phyloP scores from a whole-genome alignment of 2,329 filamentous ascomycete genomes.

The Amylocarpus encephaloides region DNA sequence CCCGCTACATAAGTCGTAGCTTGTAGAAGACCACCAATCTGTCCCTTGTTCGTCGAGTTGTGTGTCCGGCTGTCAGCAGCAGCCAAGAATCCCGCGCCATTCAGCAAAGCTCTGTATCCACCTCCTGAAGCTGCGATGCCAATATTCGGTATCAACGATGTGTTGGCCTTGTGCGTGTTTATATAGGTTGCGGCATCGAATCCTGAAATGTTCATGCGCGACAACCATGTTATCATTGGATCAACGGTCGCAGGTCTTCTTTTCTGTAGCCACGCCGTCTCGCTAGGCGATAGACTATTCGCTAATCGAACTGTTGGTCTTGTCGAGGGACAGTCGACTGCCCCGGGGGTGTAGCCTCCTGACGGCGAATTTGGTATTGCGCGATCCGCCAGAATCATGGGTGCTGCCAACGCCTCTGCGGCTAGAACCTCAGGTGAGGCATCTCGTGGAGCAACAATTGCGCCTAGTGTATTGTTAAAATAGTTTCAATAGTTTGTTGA shows the following conservation, averaged over 20 bases:
- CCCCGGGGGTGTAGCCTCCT: constrained; percentile 64
- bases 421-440: constrained; percentile 19
- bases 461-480: not conserved
- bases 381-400: constrained; percentile 19
- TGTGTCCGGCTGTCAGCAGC: constrained; percentile 71
- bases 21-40: constrained; percentile 76
- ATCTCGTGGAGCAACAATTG: constrained; percentile 21
- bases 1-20: constrained; percentile 74
- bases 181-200: constrained; percentile 76
- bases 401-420: constrained; percentile 21
- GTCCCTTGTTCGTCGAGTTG: constrained; percentile 54
- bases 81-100: constrained; percentile 70
- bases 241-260: constrained; percentile 67
- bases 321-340: constrained; percentile 62
- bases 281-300: constrained; percentile 55
- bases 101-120: constrained; percentile 81
- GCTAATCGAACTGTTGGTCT: constrained; percentile 64
- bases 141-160: constrained; percentile 57
- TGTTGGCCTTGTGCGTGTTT: constrained; percentile 48
- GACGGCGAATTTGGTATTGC: constrained; percentile 35
- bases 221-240: constrained; percentile 69
- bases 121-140: constrained; percentile 76
- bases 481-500: not conserved
- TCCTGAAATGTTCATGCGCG: constrained; percentile 63
- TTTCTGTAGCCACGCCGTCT: constrained; percentile 65